Base-by-base conservation (phyloP, 208 protist species). In the Trypanosomatidae sp. region DNA sequence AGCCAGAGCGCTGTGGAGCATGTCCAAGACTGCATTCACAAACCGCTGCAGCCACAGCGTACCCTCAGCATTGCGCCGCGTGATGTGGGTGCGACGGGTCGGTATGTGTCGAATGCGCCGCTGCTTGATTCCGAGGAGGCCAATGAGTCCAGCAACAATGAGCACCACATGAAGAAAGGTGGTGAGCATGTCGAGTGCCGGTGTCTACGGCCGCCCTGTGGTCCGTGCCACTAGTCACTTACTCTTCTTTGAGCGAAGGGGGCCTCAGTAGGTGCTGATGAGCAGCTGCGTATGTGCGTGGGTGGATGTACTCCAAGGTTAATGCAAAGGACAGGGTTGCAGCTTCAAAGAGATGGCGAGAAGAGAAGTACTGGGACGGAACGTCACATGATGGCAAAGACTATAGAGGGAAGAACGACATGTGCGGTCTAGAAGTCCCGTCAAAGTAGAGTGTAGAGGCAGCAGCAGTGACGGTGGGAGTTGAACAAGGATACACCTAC, bases 1-100 rank as follows among this genome's bases (percentile, higher is more conserved):
- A 30, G 79, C 71, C 7, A 84, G 17, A 0, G 81, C 69, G 25
- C 30, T 50, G 70, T 82, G 69, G 10, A 91, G 66, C 82, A 94
- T 91, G 58, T 96, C 87, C 4, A 92, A 52, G 7, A 81, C 30
- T 0, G 84, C 88, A 64, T 88, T 91, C 28, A 82, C 77, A 0
- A 94, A 75, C 0, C 90, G 86, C 69, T 96, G 87, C 41, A 92
- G 56, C 90, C 91, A 96, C 13, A 91, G 56, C 10, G 88, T 91
- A 13, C 80, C 81, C 72, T 96, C 89, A 8, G 87, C 86, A 66
- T 93, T 71, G 62, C 90, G 88, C 8, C 91, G 86, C 0, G 91
- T 83, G 41, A 96, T 90, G 72, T 89, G 85, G 22, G 91, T 96
- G 55, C 88, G 82, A 13, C 89, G 83, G 30, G 83, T 86, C 0